phyloP scores from a whole-genome alignment of 2,329 filamentous ascomycete species.

The Cordyceps fumosorosea region DNA sequence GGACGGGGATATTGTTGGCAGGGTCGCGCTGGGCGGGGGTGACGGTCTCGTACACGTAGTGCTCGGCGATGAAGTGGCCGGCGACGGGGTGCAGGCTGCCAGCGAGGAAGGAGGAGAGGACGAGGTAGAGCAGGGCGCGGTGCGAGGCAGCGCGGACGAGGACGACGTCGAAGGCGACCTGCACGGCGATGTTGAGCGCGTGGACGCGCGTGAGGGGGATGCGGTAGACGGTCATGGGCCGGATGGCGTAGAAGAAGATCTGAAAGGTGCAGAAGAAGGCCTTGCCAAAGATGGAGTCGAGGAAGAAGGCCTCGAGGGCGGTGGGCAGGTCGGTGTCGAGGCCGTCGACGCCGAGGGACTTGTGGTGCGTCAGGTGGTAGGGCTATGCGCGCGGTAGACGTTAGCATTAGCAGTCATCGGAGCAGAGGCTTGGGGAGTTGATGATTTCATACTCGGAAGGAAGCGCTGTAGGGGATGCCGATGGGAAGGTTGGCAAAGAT shows the following conservation, averaged over 20 bases:
- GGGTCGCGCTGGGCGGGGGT: conserved; percentile 49
- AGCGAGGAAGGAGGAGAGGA: conserved; percentile 87
- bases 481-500: conserved; percentile 95
- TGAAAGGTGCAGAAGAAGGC: conserved; percentile 99
- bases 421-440: too few relatives aligned
- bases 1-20: conserved; percentile 58
- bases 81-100: conserved; percentile 91
- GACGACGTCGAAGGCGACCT: conserved; percentile 69
- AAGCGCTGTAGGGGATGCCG: conserved; percentile 90
- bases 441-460: conserved; percentile 65
- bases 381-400: conserved; percentile 44
- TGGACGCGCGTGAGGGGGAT: conserved; percentile 84
- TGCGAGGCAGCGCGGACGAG: conserved; percentile 56
- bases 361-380: conserved; percentile 98
- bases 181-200: conserved; percentile 69
- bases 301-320: conserved; percentile 80
- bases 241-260: conserved; percentile 95
- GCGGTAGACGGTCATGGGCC: conserved; percentile 89
- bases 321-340: conserved; percentile 95
- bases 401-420: conserved; percentile 17
- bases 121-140: conserved; percentile 70
- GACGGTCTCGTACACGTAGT: conserved; percentile 73
- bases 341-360: conserved; percentile 92
- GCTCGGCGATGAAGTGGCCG: conserved; percentile 97
- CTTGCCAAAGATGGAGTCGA: conserved; percentile 93